These are phyloP conservation scores for Malus hybrid DNA, from an alignment of 331 rosid genomes.

Conservation along the genomic window DNA sequence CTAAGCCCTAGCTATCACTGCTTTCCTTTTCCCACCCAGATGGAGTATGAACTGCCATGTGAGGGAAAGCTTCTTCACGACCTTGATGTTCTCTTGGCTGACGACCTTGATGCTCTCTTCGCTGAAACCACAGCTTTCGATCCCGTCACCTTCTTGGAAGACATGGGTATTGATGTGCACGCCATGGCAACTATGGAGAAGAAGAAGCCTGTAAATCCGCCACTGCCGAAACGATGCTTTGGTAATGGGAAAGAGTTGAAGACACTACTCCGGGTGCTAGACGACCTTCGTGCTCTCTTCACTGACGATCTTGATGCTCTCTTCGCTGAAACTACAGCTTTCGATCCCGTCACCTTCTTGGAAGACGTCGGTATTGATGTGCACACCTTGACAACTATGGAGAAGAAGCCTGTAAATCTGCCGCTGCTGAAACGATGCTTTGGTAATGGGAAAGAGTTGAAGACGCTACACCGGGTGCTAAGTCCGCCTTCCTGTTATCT, in stretches of 20 bases:
- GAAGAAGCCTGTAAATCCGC: too few relatives aligned
- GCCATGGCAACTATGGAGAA: not conserved
- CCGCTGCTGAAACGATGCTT: not conserved
- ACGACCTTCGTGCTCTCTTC: too few relatives aligned
- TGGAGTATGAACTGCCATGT: too few relatives aligned
- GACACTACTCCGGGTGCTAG: not conserved
- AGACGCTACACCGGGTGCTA: not conserved
- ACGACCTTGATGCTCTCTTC: not conserved
- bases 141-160: not conserved
- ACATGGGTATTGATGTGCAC: not conserved
- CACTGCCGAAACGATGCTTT: not conserved
- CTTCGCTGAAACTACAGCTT: not conserved
- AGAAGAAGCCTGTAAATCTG: not conserved
- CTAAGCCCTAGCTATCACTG: too few relatives aligned
- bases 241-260: not conserved
- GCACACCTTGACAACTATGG: not conserved
- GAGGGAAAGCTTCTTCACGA: not conserved
- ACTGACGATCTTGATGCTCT: not conserved
- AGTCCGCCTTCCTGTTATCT: too few relatives aligned
- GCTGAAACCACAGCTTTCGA: not conserved
- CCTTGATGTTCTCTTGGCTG: not conserved
- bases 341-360: not conserved
- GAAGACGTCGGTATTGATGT: not conserved
- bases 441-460: not conserved
- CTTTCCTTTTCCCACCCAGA: too few relatives aligned